Evolutionary conservation across 1,284 basidiomycete species (phyloP).

Genomic region (Bjerkandera adusta): DNA sequence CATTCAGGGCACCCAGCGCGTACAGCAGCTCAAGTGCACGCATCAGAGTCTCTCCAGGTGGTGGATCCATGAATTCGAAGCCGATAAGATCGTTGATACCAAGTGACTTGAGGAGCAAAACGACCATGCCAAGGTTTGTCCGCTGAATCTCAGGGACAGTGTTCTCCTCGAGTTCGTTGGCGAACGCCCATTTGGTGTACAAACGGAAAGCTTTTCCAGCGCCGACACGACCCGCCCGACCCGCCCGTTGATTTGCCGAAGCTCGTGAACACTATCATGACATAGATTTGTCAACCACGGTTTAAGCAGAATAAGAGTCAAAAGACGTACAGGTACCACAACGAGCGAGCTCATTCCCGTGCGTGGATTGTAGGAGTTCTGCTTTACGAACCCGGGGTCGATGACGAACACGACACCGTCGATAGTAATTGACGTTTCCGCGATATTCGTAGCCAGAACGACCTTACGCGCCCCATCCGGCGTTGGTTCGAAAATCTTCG

Average conservation of each 20-base stretch:
- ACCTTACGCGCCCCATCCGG: constrained; percentile 96
- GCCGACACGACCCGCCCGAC: constrained; percentile 95
- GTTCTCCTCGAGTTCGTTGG: constrained; percentile 94
- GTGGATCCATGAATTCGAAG: constrained; percentile 99
- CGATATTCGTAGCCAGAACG: constrained; percentile 97
- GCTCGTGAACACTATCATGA: constrained; percentile 78
- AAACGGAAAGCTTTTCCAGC: constrained; percentile 98
- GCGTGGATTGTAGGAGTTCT: constrained; percentile 95
- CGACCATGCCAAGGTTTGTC: constrained; percentile 96
- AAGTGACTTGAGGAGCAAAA: constrained; percentile 90
- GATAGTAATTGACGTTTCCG: constrained; percentile 97
- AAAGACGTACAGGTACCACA: constrained; percentile 81
- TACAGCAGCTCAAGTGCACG: constrained; percentile 92
- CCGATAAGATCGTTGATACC: constrained; percentile 98
- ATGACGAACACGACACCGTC: constrained; percentile 98
- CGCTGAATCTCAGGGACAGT: constrained; percentile 99
- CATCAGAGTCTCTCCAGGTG: constrained; percentile 98
- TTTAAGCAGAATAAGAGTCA: constrained; percentile 1
- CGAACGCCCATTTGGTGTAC: constrained; percentile 95
- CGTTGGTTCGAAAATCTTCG: constrained; percentile 99
- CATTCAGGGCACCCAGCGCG: constrained; percentile 94
- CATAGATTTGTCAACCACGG: constrained; percentile 11
- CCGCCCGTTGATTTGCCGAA: constrained; percentile 95
- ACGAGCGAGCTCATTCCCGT: constrained; percentile 96
- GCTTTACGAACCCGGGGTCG: constrained; percentile 97